Percentiles rank a stretch among this genome's conserved stretches.
Conservation (phyloP, 2,329 filamentous ascomycete species). For the Stachybotrys elegans region DNA sequence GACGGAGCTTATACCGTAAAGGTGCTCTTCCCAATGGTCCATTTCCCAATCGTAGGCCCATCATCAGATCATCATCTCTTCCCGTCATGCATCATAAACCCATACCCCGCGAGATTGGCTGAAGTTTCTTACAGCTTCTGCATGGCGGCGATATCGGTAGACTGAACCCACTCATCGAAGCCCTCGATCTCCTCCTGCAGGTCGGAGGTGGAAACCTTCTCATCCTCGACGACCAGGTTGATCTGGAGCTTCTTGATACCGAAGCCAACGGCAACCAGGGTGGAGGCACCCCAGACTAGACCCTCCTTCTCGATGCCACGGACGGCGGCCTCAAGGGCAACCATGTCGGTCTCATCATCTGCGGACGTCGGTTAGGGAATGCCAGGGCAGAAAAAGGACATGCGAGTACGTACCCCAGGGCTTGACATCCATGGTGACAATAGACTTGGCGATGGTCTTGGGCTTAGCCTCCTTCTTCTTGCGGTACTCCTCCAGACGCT, state of each 20-base stretch:
- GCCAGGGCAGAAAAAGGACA: not conserved
- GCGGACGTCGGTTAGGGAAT: not conserved
- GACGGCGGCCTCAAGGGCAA: slow-evolving; percentile 72
- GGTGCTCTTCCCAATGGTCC: no score
- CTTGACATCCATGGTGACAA: slow-evolving; percentile 95
- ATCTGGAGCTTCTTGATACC: slow-evolving; percentile 99
- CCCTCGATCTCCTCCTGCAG: slow-evolving; percentile 80
- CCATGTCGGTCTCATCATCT: slow-evolving; percentile 95
- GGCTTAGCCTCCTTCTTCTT: slow-evolving; percentile 94
- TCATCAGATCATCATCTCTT: slow-evolving; percentile 21
- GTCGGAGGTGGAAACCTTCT: slow-evolving; percentile 84
- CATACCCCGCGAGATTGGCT: slow-evolving; percentile 12
- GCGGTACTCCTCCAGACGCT: slow-evolving; percentile 87
- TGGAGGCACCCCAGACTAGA: slow-evolving; percentile 91
- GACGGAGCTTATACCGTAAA: no score
- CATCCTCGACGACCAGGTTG: slow-evolving; percentile 95
- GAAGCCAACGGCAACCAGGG: slow-evolving; percentile 86
- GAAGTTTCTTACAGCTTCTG: slow-evolving; percentile 70
- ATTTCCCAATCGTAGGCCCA: not conserved
- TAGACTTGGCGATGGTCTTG: slow-evolving; percentile 91
- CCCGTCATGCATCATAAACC: slow-evolving; percentile 26
- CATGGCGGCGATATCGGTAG: slow-evolving; percentile 85
- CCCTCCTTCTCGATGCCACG: slow-evolving; percentile 85
- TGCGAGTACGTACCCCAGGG: slow-evolving; percentile 85
- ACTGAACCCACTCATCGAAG: slow-evolving; percentile 95